Percentiles rank a stretch among this genome's conserved stretches.
phyloP scores from a whole-genome alignment of 306 rosid species.

The Delonix regia region DNA sequence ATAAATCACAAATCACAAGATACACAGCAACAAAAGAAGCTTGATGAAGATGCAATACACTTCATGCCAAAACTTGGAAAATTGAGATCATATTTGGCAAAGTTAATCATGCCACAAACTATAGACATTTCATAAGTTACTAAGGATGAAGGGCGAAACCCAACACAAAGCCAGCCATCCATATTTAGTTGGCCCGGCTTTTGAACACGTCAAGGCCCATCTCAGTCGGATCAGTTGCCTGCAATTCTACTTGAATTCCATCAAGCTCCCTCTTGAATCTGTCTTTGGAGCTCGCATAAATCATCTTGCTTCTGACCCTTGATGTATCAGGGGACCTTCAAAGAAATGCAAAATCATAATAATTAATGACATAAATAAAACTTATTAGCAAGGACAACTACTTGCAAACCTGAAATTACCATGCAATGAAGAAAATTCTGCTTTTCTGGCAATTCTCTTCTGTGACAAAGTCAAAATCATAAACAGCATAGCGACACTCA shows the following conservation, averaged over 20 bases:
- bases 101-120: constrained; percentile 52
- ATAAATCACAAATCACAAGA: constrained; percentile 55
- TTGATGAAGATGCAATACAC: constrained; percentile 47
- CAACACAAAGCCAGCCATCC: constrained; percentile 33
- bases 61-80: constrained; percentile 51
- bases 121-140: constrained; percentile 47
- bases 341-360: constrained; percentile 29
- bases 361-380: not conserved
- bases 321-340: constrained; percentile 83
- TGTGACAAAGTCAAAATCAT: constrained; percentile 81
- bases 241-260: constrained; percentile 83
- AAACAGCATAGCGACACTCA: constrained; percentile 87
- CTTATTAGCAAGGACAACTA: not conserved
- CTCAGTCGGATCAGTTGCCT: constrained; percentile 89
- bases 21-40: constrained; percentile 46
- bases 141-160: constrained; percentile 40
- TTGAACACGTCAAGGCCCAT: constrained; percentile 77
- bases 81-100: constrained; percentile 46
- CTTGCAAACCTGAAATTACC: constrained; percentile 46
- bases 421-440: constrained; percentile 79
- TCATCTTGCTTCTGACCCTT: constrained; percentile 92
- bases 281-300: constrained; percentile 89
- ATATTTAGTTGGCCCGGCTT: constrained; percentile 68
- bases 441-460: constrained; percentile 79
- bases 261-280: constrained; percentile 95